These are phyloP conservation scores for Aspergillus vadensis DNA, from an alignment of 2,329 filamentous ascomycete species.

Conservation along the genomic window DNA sequence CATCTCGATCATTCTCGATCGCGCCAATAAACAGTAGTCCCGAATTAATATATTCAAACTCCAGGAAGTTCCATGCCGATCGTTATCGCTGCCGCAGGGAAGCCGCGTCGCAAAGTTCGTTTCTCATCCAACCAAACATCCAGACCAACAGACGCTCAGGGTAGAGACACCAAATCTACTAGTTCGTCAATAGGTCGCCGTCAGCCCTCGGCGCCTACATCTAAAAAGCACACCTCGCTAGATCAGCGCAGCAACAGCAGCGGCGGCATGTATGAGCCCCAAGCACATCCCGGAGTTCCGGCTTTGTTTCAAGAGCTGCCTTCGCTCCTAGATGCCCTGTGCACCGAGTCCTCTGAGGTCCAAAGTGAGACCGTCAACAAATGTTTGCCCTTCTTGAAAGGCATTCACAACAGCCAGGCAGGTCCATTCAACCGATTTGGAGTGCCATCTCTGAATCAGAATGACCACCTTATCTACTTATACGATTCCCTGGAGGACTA, in stretches of 20 bases:
- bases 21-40: conserved; percentile 1
- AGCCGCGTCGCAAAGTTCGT: conserved; percentile 43
- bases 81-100: conserved; percentile 33
- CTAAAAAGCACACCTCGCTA: conserved; percentile 9
- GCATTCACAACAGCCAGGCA: conserved; percentile 51
- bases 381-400: conserved; percentile 68
- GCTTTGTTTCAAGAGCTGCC: conserved; percentile 52
- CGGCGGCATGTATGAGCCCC: conserved; percentile 25
- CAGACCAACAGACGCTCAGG: conserved; percentile 19
- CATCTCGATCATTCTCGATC: not conserved
- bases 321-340: conserved; percentile 65
- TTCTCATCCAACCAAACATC: conserved; percentile 34
- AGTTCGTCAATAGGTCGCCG: conserved; percentile 20
- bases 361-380: conserved; percentile 70
- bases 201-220: conserved; percentile 15
- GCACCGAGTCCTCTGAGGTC: conserved; percentile 66
- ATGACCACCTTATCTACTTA: conserved; percentile 54
- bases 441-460: conserved; percentile 71
- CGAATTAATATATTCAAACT: not conserved
- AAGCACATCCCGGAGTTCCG: conserved; percentile 36
- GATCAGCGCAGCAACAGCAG: conserved; percentile 11
- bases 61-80: conserved; percentile 32
- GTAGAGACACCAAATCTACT: conserved; percentile 6
- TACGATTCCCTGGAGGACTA: conserved; percentile 58
- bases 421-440: conserved; percentile 68